Conservation (phyloP, 78 protist species). For the Mastigamoeba balamuthi region DNA sequence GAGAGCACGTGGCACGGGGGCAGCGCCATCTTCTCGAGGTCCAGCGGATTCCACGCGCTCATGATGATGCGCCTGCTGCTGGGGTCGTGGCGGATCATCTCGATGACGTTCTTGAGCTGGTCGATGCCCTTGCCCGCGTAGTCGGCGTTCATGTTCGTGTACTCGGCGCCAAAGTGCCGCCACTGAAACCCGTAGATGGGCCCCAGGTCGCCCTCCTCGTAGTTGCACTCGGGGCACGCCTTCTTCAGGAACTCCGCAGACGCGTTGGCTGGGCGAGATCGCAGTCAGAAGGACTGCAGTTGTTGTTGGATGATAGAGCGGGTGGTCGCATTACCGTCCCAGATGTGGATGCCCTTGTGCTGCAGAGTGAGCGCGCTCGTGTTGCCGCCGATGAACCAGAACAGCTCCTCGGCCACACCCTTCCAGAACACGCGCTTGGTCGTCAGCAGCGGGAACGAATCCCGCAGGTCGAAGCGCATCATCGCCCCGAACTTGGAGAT, state of each 20-base stretch:
- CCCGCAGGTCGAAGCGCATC: not conserved
- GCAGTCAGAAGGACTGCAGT: too few relatives aligned
- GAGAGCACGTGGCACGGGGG: constrained; percentile 87
- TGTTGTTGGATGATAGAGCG: too few relatives aligned
- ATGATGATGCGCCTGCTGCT: constrained; percentile 67
- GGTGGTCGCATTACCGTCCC: constrained; percentile 87
- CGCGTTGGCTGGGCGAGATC: too few relatives aligned
- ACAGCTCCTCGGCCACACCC: constrained; percentile 83
- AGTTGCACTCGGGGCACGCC: constrained; percentile 36
- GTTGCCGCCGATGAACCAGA: constrained; percentile 76
- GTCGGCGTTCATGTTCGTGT: constrained; percentile 59
- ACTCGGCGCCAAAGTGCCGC: constrained; percentile 91
- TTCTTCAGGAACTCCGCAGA: constrained; percentile 60
- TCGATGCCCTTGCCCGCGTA: constrained; percentile 75
- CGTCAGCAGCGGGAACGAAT: constrained; percentile 75
- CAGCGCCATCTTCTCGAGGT: constrained; percentile 72
- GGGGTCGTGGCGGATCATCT: constrained; percentile 54
- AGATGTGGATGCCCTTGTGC: constrained; percentile 59
- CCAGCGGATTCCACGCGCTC: constrained; percentile 85
- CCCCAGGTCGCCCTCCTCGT: constrained; percentile 76
- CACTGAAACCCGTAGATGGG: constrained; percentile 91
- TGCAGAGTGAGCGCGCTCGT: constrained; percentile 47
- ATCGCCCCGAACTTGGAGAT: too few relatives aligned
- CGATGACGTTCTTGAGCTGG: constrained; percentile 42
- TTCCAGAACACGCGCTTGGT: constrained; percentile 84